phyloP scores from a whole-genome alignment of 2,329 filamentous ascomycete species.

The Ophiocordyceps unilateralis region DNA sequence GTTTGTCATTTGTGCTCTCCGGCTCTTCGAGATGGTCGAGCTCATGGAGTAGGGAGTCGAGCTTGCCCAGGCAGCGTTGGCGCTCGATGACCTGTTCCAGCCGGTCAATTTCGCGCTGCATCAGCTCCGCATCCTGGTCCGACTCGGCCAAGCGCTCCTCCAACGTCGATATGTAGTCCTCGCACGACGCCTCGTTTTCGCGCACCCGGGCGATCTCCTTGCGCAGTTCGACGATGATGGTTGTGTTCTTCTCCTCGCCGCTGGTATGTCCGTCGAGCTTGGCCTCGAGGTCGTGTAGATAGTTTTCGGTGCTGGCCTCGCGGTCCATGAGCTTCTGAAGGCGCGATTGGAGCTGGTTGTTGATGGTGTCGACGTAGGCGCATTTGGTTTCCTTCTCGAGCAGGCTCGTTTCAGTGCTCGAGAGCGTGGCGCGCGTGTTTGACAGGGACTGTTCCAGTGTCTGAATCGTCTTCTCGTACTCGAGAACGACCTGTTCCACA shows the following conservation, averaged over 20 bases:
- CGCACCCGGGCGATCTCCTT: slow-evolving; percentile 79
- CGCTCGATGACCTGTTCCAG: slow-evolving; percentile 91
- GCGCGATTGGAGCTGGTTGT: slow-evolving; percentile 71
- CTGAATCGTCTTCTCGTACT: slow-evolving; percentile 98
- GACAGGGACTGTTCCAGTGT: slow-evolving; percentile 80
- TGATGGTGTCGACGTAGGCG: slow-evolving; percentile 83
- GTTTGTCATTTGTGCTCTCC: slow-evolving; percentile 15
- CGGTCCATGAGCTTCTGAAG: slow-evolving; percentile 88
- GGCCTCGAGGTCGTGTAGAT: slow-evolving; percentile 78
- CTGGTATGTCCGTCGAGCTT: slow-evolving; percentile 82
- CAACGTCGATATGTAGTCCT: slow-evolving; percentile 93
- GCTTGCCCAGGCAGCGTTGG: slow-evolving; percentile 82
- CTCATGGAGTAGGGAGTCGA: slow-evolving; percentile 83
- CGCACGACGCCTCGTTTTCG: slow-evolving; percentile 77
- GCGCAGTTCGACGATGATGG: slow-evolving; percentile 69
- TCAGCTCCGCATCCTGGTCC: slow-evolving; percentile 87
- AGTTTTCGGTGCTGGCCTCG: slow-evolving; percentile 79
- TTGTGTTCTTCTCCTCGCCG: slow-evolving; percentile 82
- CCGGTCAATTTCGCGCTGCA: slow-evolving; percentile 91
- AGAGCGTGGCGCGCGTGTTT: slow-evolving; percentile 67
- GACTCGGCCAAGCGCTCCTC: slow-evolving; percentile 91
- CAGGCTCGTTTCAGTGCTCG: slow-evolving; percentile 68
- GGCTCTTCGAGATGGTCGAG: slow-evolving; percentile 55
- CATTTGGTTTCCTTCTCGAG: slow-evolving; percentile 90
- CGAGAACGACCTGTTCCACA: slow-evolving; percentile 86